Conservation (phyloP, 2,329 filamentous ascomycete genomes). For the Colletotrichum theobromicola region DNA sequence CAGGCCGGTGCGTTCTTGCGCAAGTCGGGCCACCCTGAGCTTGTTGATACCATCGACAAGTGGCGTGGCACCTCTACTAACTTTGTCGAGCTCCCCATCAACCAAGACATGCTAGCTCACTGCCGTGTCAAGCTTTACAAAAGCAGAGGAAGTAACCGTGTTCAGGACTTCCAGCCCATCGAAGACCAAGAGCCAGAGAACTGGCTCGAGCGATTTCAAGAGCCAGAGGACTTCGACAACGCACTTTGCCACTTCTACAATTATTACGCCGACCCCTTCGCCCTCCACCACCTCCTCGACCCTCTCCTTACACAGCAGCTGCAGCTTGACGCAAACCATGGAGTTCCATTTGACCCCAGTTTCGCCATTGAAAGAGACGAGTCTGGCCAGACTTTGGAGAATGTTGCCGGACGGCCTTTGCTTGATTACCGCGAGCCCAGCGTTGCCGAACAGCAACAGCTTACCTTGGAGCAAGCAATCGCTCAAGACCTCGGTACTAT, state of each 20-base stretch:
- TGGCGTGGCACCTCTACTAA: slow-evolving; percentile 20
- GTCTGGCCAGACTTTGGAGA: neutral
- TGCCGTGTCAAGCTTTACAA: neutral
- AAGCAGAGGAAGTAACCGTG: neutral
- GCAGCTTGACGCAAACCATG: neutral
- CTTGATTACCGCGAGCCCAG: neutral
- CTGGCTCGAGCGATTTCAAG: neutral
- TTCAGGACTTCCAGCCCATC: neutral
- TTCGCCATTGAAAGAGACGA: neutral
- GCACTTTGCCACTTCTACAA: neutral
- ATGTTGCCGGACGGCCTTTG: neutral
- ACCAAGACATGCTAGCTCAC: slow-evolving; percentile 24
- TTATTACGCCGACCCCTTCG: neutral
- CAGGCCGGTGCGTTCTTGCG: slow-evolving; percentile 24
- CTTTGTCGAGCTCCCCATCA: slow-evolving; percentile 29
- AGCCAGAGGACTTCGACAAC: neutral
- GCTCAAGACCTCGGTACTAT: neutral
- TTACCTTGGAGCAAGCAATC: neutral
- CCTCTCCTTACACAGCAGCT: neutral
- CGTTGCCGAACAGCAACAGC: neutral
- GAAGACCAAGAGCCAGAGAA: neutral
- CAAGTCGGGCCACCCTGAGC: neutral
- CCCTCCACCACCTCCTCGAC: neutral
- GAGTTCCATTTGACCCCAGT: neutral
- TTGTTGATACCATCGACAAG: slow-evolving; percentile 12